Evolutionary conservation across 108 stramenopile genomes (phyloP), one percentile per base, ranked within the genome.

Genomic region (Fragilaria crotonensis): DNA sequence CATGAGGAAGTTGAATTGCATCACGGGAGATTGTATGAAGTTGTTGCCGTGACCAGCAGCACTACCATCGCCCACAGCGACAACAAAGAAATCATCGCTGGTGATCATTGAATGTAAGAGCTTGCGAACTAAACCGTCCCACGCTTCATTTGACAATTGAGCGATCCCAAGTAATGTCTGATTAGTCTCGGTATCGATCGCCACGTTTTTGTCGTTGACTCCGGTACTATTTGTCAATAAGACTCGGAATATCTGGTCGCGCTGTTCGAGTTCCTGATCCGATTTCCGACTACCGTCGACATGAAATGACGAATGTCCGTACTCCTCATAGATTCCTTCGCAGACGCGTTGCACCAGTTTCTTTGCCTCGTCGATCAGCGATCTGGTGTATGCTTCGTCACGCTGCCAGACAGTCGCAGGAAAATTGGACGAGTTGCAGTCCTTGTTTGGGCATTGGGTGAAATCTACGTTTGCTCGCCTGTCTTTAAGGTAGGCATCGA

Each of bases 81-180:
- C 65, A 9, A 78, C 31, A 11, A 72, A 68, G 29, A 82, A 78
- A 0, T 71, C 54, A 33, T 72, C 77, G 45, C 57, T 54, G 2
- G 77, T 77, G 36, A 82, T 76, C 30, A 82, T 75, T 23, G 59
- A 58, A 64, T 82, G 80, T 14, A 82, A 52, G 18, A 82, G 59
- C 21, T 75, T 59, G 9, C 67, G 36, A 5, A 77, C 55, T 14
- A 78, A 52, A 27, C 63, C 73, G 28, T 77, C 70, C 27, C 71
- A 45, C 33, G 55, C 48, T 18, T 51, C 29, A 21, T n/a, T 28
- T 26, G 41, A 21, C 22, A 59, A 30, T 5, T 25, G 56, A 25
- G 57, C 58, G n/a, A 56, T 32, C 4, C 63, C 64, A 28, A 28
- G 17, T 4, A 62, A 30, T 1, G 14, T 14, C 11, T 25, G 27